These are phyloP conservation scores for Fusarium sp. DNA, from an alignment of 2,329 filamentous ascomycete species.

Conservation along the genomic window DNA sequence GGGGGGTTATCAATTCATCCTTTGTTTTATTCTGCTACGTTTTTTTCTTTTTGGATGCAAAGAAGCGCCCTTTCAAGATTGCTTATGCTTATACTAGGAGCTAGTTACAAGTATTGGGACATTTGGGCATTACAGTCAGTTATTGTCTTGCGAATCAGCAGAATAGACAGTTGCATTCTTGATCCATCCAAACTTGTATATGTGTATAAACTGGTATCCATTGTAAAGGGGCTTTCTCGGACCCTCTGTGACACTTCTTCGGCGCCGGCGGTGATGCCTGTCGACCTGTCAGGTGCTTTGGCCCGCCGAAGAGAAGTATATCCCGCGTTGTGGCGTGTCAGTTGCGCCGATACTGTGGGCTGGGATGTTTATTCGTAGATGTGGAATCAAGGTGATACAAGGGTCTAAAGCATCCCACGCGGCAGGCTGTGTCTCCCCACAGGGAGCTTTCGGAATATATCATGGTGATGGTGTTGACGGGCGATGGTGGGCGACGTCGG, in stretches of 20 bases:
- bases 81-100: conserved; percentile 10
- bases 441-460: background rate
- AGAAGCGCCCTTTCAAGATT: conserved; percentile 26
- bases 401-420: conserved; percentile 22
- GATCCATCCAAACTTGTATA: background rate
- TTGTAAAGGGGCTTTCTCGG: conserved; percentile 28
- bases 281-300: conserved; percentile 28
- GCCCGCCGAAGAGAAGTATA: background rate
- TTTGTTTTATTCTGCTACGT: background rate
- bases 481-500: conserved; percentile 2
- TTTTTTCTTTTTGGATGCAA: conserved; percentile 22
- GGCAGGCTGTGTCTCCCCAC: conserved; percentile 20
- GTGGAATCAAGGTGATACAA: conserved; percentile 11
- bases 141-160: conserved; percentile 22
- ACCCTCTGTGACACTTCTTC: background rate
- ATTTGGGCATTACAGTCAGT: conserved; percentile 16
- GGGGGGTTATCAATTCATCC: conserved; percentile 23
- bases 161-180: conserved; percentile 30
- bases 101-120: conserved; percentile 15
- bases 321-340: conserved; percentile 15
- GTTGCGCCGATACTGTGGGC: conserved; percentile 9
- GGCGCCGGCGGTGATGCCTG: conserved; percentile 1
- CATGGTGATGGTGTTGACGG: background rate
- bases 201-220: background rate
- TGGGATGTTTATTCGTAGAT: conserved; percentile 1